Base-by-base conservation (phyloP, 495 filamentous ascomycete species). In the Bacidia rubella region DNA sequence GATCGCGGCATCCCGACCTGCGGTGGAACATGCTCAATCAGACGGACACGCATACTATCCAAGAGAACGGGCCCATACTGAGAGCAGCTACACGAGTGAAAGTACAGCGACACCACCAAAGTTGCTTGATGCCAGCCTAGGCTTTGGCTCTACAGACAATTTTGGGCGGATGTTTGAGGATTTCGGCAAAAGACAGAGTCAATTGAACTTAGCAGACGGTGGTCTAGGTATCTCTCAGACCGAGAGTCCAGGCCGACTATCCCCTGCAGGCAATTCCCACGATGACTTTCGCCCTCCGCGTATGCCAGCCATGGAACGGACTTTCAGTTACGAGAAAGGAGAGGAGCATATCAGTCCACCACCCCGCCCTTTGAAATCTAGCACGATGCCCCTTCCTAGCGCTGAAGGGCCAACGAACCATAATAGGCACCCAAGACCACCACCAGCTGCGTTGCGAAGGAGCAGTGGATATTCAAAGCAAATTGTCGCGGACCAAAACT, bases 61-160 rank as follows among this genome's bases (percentile, higher is more conserved):
- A 12, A 61, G 70, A 54, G 65, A 66, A 40, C 67, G 76, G 54
- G 69, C 72, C 9, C 65, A 74, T 63, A 77, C 81, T 11, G 75
- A 77, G 11, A 75, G 72, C 51, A 79, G 75, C 19, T 64, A 68
- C 50, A 60, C 70, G 10, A 62, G 60, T 47, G 65, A 67, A 23
- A 84, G 78, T 59, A 87, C 84, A 2, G 74, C 82, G 11, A 86
- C 80, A 1, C 81, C 85, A 19, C 82, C 83, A 12, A 80, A 78
- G 55, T 65, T 87, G 23, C 69, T 79, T n/a, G 73, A 80, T 26
- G 68, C 73, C 5, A 70, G 78, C 57, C 72, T 86, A 40, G 69
- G 72, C 44, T 57, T 77, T 39, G 65, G 61, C 12, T 54, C 61
- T 21, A 65, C 64, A 70, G 78, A 78, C 46, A 80, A 81, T 51